Evolutionary conservation across 495 filamentous ascomycete genomes (phyloP).

Genomic region (Daldinia caldariorum): DNA sequence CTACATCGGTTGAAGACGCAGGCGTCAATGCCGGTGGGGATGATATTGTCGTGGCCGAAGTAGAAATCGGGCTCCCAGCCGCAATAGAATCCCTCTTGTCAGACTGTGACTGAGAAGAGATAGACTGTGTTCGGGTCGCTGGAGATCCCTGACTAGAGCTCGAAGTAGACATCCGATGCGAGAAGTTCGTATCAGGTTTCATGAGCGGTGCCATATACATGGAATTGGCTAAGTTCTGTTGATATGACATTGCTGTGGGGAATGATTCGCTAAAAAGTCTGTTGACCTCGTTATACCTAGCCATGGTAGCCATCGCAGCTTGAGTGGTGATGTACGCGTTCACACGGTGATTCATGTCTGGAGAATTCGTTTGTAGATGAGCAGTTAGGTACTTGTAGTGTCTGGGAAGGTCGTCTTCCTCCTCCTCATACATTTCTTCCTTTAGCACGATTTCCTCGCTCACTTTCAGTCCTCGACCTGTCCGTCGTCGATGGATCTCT

Average conservation of each 20-base stretch:
- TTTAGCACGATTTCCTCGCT: slow-evolving; percentile 88
- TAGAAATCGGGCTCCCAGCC: slow-evolving; percentile 8
- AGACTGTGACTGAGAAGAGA: slow-evolving; percentile 34
- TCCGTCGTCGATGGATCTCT: slow-evolving; percentile 88
- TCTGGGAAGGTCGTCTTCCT: slow-evolving; percentile 72
- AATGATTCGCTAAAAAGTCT: slow-evolving; percentile 59
- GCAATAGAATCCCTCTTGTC: slow-evolving; percentile 26
- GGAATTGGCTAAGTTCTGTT: slow-evolving; percentile 32
- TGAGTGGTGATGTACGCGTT: slow-evolving; percentile 68
- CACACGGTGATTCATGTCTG: slow-evolving; percentile 66
- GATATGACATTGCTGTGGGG: slow-evolving; percentile 49
- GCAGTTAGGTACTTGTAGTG: slow-evolving; percentile 65
- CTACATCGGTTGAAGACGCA: slow-evolving; percentile 27
- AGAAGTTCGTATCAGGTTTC: slow-evolving; percentile 13
- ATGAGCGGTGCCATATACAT: slow-evolving; percentile 37
- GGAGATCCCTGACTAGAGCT: slow-evolving; percentile 31
- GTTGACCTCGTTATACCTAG: slow-evolving; percentile 60
- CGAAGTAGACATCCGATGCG: slow-evolving; percentile 30
- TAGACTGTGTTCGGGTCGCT: slow-evolving; percentile 26
- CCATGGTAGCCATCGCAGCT: slow-evolving; percentile 64
- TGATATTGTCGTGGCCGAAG: slow-evolving; percentile 23
- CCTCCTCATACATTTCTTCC: slow-evolving; percentile 98
- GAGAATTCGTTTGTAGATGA: slow-evolving; percentile 62
- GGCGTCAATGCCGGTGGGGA: slow-evolving; percentile 47
- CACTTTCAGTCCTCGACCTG: slow-evolving; percentile 83